Conservation (phyloP, 2,329 filamentous ascomycete genomes). For the Aspergillus vadensis region DNA sequence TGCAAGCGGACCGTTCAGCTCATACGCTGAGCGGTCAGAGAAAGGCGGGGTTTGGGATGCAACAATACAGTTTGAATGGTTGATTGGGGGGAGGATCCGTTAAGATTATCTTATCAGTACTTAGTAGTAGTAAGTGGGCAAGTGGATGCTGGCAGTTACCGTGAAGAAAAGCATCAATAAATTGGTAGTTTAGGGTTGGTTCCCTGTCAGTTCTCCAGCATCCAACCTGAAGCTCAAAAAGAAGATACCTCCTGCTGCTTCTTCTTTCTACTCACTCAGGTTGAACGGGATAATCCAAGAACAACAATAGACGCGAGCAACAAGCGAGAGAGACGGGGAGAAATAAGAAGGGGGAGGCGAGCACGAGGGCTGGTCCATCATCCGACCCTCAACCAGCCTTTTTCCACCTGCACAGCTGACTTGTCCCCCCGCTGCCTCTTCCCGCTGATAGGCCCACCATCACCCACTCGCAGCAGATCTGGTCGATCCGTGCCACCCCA, state of each 20-base stretch:
- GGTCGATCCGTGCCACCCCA: not conserved
- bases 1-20: slow-evolving; percentile 7
- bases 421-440: not conserved
- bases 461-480: slow-evolving; percentile 2
- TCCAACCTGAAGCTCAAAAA: too few species aligned
- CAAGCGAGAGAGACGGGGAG: not conserved
- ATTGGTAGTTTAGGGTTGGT: too few species aligned
- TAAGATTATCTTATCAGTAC: slow-evolving; percentile 2
- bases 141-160: too few species aligned
- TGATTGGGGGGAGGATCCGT: too few species aligned
- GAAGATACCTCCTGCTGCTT: too few species aligned
- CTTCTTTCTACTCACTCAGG: not conserved
- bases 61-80: too few species aligned
- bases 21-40: slow-evolving; percentile 1
- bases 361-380: not conserved
- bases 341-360: not conserved
- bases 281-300: not conserved
- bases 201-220: too few species aligned
- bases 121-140: not conserved
- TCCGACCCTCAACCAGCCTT: not conserved
- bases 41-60: slow-evolving; percentile 6
- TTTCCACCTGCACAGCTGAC: not conserved
- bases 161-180: too few species aligned
- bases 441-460: not conserved
- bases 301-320: not conserved